Evolutionary conservation across 768 basidiomycete species (phyloP), one percentile per base, ranked within the genome.

Genomic region (Epithele typhae): DNA sequence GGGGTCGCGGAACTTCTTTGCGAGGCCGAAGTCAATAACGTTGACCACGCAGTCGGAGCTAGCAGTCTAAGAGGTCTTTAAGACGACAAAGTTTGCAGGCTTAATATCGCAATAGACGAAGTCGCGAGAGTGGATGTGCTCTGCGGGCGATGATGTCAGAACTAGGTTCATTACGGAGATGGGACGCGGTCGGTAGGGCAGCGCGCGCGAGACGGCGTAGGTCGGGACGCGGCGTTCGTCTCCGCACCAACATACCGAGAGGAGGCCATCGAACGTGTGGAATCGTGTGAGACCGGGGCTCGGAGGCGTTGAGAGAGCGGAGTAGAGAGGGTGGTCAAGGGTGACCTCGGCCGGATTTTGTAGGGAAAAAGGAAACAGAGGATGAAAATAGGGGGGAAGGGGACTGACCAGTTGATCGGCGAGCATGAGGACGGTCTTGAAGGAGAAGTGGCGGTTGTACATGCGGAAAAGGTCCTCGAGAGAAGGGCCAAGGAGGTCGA

Each of bases 61-160:
- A 5, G 32, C 32, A 21, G 46, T 36, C 12, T 52, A 46, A 14
- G 41, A 23, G 53, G 92, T 90, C 91, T 48, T 57, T 6, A 51
- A 48, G 6, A 98, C 97, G 51, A 99, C 85, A 64, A 99, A 99
- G 70, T 99, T 98, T 59, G 95, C 95, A 27, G 95, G 95, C 66
- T 98, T 99, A 67, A 99, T 87, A 63, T 98, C 95, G 55, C 95
- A 88, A 65, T 98, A 95, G 36, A 96, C 82, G 56, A 95, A 87
- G 59, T 91, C 89, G 60, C 91, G 86, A 1, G 88, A 90, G 68
- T 99, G 95, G 55, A 97, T 92, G 66, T 92, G 65, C 96, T 84
- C 92, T 94, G 58, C 24, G 40, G 46, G 12, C 40, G 56, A 46
- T 25, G 51, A 36, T 51, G 54, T 57, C 19, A 57, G 50, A 38